phyloP scores from a whole-genome alignment of 1,284 basidiomycete genomes.

The Austroboletus novae-zelandiae region DNA sequence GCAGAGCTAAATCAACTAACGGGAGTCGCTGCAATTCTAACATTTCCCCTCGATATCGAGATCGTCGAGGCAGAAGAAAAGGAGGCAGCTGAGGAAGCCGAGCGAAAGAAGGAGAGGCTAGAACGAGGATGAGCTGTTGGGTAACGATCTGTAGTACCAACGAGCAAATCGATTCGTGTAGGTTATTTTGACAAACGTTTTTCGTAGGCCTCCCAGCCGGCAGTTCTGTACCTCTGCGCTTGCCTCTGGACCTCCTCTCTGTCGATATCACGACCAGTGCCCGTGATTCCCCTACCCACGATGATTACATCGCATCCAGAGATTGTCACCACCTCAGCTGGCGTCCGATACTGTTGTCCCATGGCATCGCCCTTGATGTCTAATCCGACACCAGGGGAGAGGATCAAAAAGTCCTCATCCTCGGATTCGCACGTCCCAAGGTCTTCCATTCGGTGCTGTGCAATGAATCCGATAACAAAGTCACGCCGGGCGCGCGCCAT shows the following conservation, averaged over 20 bases:
- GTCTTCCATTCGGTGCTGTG: slow-evolving; percentile 79
- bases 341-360: slow-evolving; percentile 97
- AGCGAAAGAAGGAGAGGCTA: slow-evolving; percentile 26
- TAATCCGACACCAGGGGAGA: slow-evolving; percentile 93
- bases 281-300: slow-evolving; percentile 95
- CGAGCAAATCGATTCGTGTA: not conserved
- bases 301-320: slow-evolving; percentile 98
- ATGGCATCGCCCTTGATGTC: slow-evolving; percentile 82
- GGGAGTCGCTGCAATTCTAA: slow-evolving; percentile 94
- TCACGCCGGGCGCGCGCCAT: slow-evolving; percentile 82
- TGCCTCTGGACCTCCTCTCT: slow-evolving; percentile 63
- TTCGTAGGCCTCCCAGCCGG: slow-evolving; percentile 90
- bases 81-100: slow-evolving; percentile 57
- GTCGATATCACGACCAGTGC: slow-evolving; percentile 59
- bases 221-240: slow-evolving; percentile 80
- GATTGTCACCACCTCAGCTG: slow-evolving; percentile 78
- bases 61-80: slow-evolving; percentile 85
- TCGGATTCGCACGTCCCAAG: slow-evolving; percentile 42
- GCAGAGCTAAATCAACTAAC: slow-evolving; percentile 93
- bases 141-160: slow-evolving; percentile 14
- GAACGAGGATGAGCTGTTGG: slow-evolving; percentile 34
- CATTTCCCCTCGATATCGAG: slow-evolving; percentile 95
- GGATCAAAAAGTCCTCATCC: slow-evolving; percentile 81
- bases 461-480: slow-evolving; percentile 96
- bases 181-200: slow-evolving; percentile 22